Evolutionary conservation across 257 asterid genomes (phyloP), one percentile per base, ranked within the genome.

Genomic region (Solanum piurae): DNA sequence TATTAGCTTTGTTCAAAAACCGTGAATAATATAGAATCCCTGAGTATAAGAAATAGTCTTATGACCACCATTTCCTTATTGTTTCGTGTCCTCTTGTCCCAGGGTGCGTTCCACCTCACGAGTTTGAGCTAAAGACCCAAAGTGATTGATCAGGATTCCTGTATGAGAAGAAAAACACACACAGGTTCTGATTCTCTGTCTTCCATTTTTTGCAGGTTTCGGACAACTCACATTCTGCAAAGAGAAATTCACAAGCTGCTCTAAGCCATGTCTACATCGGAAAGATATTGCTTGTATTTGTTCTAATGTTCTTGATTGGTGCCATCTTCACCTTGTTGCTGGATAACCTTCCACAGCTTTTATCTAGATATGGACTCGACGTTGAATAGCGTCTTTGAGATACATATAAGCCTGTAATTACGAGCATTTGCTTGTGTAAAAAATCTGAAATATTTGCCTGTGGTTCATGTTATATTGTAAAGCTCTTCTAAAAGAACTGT

Each of bases 301-400:
- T 94, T 82, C 86, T 97, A 83, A 88, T 97, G 77, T 93, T 97
- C 80, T 89, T 91, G 66, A 85, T 97, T 14, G 99, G 96, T 77
- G 96, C 98, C 76, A 38, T 87, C 83, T 93, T 94, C 94, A 92
- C 98, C 1, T 68, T 95, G 92, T 87, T 91, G 23, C 91, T 97
- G 66, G 98, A 97, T 89, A 94, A 96, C 91, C 98, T 97, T 88
- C 99, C 99, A 2, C 88, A 84, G 58, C 75, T 94, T 69, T 89
- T 94, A 91, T 90, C 85, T 46, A 27, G 37, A 82, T 82, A 82
- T 82, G 42, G 37, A 0, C 68, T 49, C 69, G 14, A 29, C 44
- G 12, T 46, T 46, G 68, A 80, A 44, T 79, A 79, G 85, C 85
- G 3, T 79, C 85, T 49, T 33, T 8, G 42, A 46, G 42, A 80